Base-by-base conservation (phyloP, 306 rosid genomes). In the Neltuma alba region DNA sequence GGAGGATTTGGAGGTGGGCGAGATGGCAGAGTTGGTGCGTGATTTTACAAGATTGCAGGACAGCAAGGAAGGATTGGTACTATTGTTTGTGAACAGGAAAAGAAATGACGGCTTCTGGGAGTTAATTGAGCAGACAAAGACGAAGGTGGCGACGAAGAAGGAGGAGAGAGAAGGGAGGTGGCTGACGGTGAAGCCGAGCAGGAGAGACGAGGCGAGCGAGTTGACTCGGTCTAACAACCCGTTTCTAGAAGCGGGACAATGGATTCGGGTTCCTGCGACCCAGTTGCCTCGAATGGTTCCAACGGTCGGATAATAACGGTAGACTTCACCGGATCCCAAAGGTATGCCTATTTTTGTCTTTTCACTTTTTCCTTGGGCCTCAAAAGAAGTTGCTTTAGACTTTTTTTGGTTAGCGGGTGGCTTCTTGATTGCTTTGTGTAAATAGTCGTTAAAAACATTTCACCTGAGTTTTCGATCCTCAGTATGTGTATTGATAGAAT, bases 71-170 rank as follows among this genome's bases (percentile, higher is more conserved):
- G 89, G 84, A 10, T 21, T 95, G 70, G 37, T 78, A 48, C n/a
- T 83, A 66, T 65, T 94, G 87, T 94, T 94, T 36, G 89, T 84
- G 54, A 90, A 89, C 38, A 79, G 88, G 30, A 85, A 15, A 18
- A 89, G 41, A 80, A 87, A 91, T 27, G 86, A 79, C 21, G 78
- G 66, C 44, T 87, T 92, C 14, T 95, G 98, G 99, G 94, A 91
- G 9, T 76, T 85, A 89, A 62, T 94, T 1, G 20, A 62, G 7
- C 31, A 72, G 41, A 85, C 76, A 0, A 87, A 80, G 86, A 25
- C 0, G 41, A 76, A 83, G 77, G 76, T 77, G 18, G 40, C 75
- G 85, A 60, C 20, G 66, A 62, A 11, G 88, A 87, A 78, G 84
- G 64, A 64, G n/a, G 79, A 72, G 71, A 89, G 79, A 20, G 89